Conservation (phyloP, 352 stramenopile species). For the Phytophthora gonapodyides region DNA sequence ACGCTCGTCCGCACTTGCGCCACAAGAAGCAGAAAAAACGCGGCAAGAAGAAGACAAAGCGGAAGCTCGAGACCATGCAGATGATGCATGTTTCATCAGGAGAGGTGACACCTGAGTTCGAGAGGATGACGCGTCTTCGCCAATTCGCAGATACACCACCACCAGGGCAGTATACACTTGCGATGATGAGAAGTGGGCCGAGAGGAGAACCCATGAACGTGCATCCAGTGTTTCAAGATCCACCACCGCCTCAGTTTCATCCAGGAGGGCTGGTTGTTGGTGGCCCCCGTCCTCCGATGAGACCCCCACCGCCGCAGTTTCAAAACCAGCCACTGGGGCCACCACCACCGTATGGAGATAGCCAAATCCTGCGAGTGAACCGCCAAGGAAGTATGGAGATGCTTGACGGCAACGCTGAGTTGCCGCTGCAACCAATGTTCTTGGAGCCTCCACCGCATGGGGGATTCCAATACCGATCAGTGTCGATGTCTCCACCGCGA, state of each 20-base stretch:
- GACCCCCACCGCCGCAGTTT: constrained; percentile 11
- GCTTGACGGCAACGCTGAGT: constrained; percentile 31
- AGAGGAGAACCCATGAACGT: constrained; percentile 21
- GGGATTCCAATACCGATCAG: constrained; percentile 53
- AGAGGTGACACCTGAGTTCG: constrained; percentile 29
- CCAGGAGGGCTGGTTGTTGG: constrained; percentile 7
- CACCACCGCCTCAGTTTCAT: constrained; percentile 17
- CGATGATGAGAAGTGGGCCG: constrained; percentile 34
- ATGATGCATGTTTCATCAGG: constrained; percentile 14
- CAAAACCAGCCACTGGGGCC: constrained; percentile 8
- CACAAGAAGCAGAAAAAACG: constrained; percentile 78
- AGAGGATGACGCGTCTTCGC: constrained; percentile 42
- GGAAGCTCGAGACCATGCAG: constrained; percentile 67
- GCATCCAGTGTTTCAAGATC: constrained; percentile 31
- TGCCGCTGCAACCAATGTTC: constrained; percentile 15
- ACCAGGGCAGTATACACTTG: constrained; percentile 26
- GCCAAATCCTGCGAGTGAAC: constrained; percentile 76
- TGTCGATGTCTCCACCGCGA: constrained; percentile 27
- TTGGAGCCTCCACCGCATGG: constrained; percentile 21
- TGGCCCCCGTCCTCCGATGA: constrained; percentile 16
- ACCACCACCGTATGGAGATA: constrained; percentile 43
- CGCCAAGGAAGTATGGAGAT: constrained; percentile 66
- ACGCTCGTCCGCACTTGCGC: constrained; percentile 18
- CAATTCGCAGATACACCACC: constrained; percentile 18
- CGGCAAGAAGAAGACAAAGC: constrained; percentile 77